Base-by-base conservation (phyloP, 2,329 filamentous ascomycete genomes). In the Sporothrix humicola region DNA sequence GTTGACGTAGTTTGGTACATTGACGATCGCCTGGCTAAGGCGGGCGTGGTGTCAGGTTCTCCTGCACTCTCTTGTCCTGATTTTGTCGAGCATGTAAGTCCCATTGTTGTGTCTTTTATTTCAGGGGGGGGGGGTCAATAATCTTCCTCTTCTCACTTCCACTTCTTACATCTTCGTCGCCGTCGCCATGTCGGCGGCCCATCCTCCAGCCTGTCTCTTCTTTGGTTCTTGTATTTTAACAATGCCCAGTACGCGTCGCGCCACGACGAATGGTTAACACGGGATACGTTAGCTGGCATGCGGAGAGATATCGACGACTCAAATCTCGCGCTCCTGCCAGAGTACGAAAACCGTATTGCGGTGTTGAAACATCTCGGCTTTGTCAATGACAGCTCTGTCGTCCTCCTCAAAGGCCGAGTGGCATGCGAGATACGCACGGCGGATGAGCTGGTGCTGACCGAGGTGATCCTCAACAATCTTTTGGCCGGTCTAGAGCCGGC, bases 401-500 rank as follows among this genome's bases (percentile, higher is more conserved):
- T 99, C 54, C 93, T 97, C 83, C 88, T 99, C 76, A 99, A 99
- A 83, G 96, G 96, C 82, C 98, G 98, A 82, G 96, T 99, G 26
- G 96, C 96, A 4, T 99, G 96, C 83, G 96, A 99, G 82, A 95
- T 99, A 74, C 96, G 98, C 82, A 98, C 95, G 0, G 95, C 95
- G 20, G 95, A 98, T 80, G 96, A 99, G 82, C 88, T 99, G 0
- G 95, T 99, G 0, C 88, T 99, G 20, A 99, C 96, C 0, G 96
- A 99, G 81, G 88, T 98, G 6, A 94, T 99, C 66, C 90, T 99
- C 20, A 96, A 99, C 82, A 99, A 99, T 78, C 94, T 98, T 1
- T 90, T 99, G 2, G 95, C 95, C 69, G 93, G 97, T 75, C 98
- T 96, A 81, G 95, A 98, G 78, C 94, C 95, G 1, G 94, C 97